Evolutionary conservation across 2,329 filamentous ascomycete genomes (phyloP), one percentile per base, ranked within the genome.

Genomic region (Pseudocercospora cruenta): DNA sequence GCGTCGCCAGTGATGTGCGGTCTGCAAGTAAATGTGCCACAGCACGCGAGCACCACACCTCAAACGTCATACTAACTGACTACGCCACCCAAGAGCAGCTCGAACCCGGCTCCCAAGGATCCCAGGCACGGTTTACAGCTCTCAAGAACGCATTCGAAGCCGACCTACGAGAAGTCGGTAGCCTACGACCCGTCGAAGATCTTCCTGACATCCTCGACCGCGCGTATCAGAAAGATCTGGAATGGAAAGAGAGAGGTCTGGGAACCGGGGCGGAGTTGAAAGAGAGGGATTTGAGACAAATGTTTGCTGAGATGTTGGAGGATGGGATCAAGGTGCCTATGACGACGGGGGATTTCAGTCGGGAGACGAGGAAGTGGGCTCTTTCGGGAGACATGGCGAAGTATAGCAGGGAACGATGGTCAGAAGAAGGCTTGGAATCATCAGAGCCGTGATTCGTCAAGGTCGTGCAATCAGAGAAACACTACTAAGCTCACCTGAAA

Each of bases 291-390:
- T 39, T 16, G 54, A 33, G 49, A 12, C 63, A 26, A 1, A 64
- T 70, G 54, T 64, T 74, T 21, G 28, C 65, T 16, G 55, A 66
- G 24, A 72, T 73, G 64, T 24, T 74, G 60, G 24, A 68, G 36
- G 28, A 69, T 28, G 74, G 72, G 6, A 64, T 75, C 14, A 33
- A 66, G 36, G 73, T 76, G 8, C 71, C 68, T 2, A 69, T 74
- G 62, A 53, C 12, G 33, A 53, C 65, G 26, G 71, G 70, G 19
- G 67, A 71, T 60, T 68, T 64, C 24, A 63, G 14, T 14, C 16
- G 47, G 14, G 47, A 51, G 47, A 51, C 47, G 9, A 21, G 47
- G 19, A 12, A 12, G 10, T 51, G 47, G 47, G 10, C 19, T 22
- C 2, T 51, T 51, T 4, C 21, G 47, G 47, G 19, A 6, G 21